phyloP scores from a whole-genome alignment of 768 basidiomycete species.

The Agaricus subrufescens region DNA sequence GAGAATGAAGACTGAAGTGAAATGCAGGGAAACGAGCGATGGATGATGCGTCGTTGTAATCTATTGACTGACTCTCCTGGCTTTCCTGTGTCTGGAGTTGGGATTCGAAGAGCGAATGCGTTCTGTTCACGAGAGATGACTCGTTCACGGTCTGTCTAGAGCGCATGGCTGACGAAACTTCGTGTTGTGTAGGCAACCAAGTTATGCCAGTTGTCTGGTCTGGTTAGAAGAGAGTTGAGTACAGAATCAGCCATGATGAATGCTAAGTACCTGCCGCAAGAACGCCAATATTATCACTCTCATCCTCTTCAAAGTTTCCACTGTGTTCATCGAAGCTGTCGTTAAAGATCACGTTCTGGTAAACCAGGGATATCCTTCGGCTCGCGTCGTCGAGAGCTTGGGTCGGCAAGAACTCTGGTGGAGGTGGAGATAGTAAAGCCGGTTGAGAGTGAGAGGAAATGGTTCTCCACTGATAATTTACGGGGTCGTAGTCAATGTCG shows the following conservation, averaged over 20 bases:
- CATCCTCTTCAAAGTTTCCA: constrained; percentile 13
- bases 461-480: constrained; percentile 19
- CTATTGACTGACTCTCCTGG: constrained; percentile 33
- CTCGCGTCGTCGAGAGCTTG: constrained; percentile 60
- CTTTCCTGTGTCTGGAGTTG: constrained; percentile 16
- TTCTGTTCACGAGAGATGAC: constrained; percentile 25
- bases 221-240: constrained; percentile 8
- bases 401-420: constrained; percentile 5
- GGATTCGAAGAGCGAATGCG: constrained; percentile 14
- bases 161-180: constrained; percentile 1
- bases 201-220: constrained; percentile 49
- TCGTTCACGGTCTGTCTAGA: constrained; percentile 13
- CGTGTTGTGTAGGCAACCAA: constrained; percentile 49
- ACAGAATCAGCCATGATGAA: background rate
- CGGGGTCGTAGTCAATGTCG: constrained; percentile 30
- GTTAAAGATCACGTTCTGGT: constrained; percentile 69
- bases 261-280: background rate
- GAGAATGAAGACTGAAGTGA: constrained; percentile 61
- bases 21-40: constrained; percentile 72
- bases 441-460: constrained; percentile 16
- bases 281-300: constrained; percentile 12
- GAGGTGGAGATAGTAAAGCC: background rate
- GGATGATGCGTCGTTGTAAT: constrained; percentile 65
- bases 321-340: constrained; percentile 35
- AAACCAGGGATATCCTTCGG: constrained; percentile 63